Conservation (phyloP, 306 rosid genomes). For the Pueraria montana region DNA sequence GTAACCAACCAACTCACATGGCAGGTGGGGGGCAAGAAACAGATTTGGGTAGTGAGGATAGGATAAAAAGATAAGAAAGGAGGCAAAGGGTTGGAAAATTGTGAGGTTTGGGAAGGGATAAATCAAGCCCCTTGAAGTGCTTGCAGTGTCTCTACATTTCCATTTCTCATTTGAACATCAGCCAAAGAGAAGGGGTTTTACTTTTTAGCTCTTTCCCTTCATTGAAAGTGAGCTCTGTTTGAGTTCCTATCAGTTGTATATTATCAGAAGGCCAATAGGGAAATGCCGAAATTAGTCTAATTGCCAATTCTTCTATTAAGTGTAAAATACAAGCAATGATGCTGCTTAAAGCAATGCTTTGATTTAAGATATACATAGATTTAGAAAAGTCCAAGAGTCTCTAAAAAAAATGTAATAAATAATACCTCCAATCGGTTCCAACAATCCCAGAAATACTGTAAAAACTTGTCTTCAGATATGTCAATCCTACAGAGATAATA, state of each 20-base stretch:
- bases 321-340: constrained; percentile 12
- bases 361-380: constrained; percentile 36
- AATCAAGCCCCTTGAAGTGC: constrained; percentile 32
- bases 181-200: background rate
- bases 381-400: constrained; percentile 36
- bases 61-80: background rate
- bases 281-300: constrained; percentile 8
- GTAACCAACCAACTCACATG: background rate
- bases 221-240: constrained; percentile 14
- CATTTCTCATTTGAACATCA: constrained; percentile 6
- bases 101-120: constrained; percentile 2
- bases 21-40: background rate
- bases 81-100: background rate
- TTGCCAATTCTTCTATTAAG: constrained; percentile 20
- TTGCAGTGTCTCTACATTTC: constrained; percentile 28
- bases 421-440: constrained; percentile 73
- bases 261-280: background rate
- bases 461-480: constrained; percentile 72
- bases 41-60: constrained; percentile 11
- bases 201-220: background rate
- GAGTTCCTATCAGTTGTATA: constrained; percentile 7
- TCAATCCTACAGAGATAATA: constrained; percentile 61
- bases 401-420: constrained; percentile 28
- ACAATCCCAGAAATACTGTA: constrained; percentile 75
- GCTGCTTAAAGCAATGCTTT: constrained; percentile 9